Base-by-base conservation (phyloP, 805 yeast species). In the Maudiozyma pseudohumilis region DNA sequence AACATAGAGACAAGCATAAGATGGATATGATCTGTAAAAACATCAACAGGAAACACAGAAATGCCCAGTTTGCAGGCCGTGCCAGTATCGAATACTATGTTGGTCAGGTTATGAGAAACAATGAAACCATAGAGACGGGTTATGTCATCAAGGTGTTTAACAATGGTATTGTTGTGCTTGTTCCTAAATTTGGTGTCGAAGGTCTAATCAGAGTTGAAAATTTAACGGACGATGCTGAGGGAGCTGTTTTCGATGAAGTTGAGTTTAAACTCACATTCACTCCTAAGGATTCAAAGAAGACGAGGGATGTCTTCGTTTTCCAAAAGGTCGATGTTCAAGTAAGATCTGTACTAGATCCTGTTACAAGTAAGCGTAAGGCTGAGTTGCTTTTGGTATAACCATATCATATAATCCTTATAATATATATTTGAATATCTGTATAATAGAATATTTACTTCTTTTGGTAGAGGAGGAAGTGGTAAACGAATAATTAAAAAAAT, bases 11-110 rank as follows among this genome's bases (percentile, higher is more conserved):
- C 56, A 92, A 87, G 61, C 68, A 66, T 52, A 86, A 85, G 65
- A 84, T 92, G 88, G 96, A 89, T 46, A 59, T 76, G 45, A 77
- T 92, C 41, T 87, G 88, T 51, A 76, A 77, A 48, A 92, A 92
- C 56, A 88, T 92, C 55, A 92, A 92, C 66, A 78, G 72, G 49
- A 80, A 96, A 49, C 99, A 92, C 60, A 77, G 98, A 62, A 92
- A 92, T 57, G 98, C 98, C 0, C 99, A 92, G 63, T 84, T 89
- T 68, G 99, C 99, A 2, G 99, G 98, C 27, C 74, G 99, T 56
- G 96, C 98, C 16, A 83, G 95, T 56, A 85, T 92, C 43, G 98
- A 92, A 59, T 92, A 92, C 63, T 92, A 85, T 54, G 98, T 92
- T 35, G 99, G 99, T 7, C 97, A 92, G 65, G 96, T 89, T 29